Base-by-base conservation (phyloP, 441 rosid species). In the Populus hybrid region DNA sequence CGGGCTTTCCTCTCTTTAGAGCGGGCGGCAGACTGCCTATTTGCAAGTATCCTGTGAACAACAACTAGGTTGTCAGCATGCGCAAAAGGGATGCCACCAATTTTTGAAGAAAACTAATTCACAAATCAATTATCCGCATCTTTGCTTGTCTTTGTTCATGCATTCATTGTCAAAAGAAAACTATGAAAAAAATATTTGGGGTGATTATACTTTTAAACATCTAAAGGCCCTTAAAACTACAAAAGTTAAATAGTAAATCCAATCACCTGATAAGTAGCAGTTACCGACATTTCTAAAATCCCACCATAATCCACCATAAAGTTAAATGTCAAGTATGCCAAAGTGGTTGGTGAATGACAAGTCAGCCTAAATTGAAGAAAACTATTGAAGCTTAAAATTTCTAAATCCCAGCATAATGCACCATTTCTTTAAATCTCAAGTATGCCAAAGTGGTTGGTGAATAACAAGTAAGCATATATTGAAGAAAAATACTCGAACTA, bases 1-100 rank as follows among this genome's bases (percentile, higher is more conserved):
- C 91, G 74, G 8, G 93, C 93, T 84, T 94, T 94, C 64, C 94
- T 90, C 85, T 94, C 97, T 67, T 94, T 94, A 11, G 98, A 91
- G 9, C 96, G 88, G 70, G 98, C 93, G 24, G 93, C 94, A 36
- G 97, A 92, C 80, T 92, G 93, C 42, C 95, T 78, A 83, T 94
- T 94, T 64, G 98, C 98, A 21, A 91, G 69, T 50, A 93, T 93
- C 88, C 98, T 93, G 78, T 26, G 70, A 50, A n/a, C 35, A 79
- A 30, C 19, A 67, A 73, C 71, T 77, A 65, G 3, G 42, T 19
- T 28, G 32, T 64, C 42, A 65, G 67, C 23, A 72, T n/a, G 21
- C 11, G 5, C 6, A 64, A 65, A 19, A 66, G 26, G 9, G 26
- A 75, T 10, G 24, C 61, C 61, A 74, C 59, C 32, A 36, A 36